Conservation (phyloP, 331 rosid genomes). For the Quercus phellos region DNA sequence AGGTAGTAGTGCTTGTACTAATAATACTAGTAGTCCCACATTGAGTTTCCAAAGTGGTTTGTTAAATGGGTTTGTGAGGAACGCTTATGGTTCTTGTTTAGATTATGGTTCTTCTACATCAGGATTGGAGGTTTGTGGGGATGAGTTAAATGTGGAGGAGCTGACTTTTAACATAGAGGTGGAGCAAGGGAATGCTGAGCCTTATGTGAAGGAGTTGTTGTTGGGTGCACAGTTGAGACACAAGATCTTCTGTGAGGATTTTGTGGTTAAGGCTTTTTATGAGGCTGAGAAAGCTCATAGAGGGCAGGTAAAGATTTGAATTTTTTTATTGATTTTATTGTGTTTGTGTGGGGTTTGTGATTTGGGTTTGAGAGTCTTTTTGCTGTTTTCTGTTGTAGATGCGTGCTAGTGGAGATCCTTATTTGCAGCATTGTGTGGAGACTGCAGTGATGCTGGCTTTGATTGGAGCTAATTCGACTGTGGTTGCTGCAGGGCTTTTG, state of each 20-base stretch:
- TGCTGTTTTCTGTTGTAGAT: conserved; percentile 40
- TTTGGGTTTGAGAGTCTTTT: conserved; percentile 14
- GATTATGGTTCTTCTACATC: conserved; percentile 48
- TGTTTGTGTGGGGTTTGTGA: neutral
- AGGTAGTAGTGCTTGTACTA: conserved; percentile 4
- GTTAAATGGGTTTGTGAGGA: conserved; percentile 74
- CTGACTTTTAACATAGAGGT: conserved; percentile 79
- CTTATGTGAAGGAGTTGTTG: conserved; percentile 75
- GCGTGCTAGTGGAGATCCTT: conserved; percentile 95
- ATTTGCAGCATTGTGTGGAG: conserved; percentile 93
- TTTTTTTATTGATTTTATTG: conserved; percentile 1
- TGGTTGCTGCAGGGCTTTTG: conserved; percentile 96
- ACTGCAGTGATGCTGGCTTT: conserved; percentile 81
- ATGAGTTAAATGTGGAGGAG: conserved; percentile 55
- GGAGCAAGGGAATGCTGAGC: conserved; percentile 46
- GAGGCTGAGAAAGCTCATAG: conserved; percentile 95
- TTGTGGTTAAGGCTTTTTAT: conserved; percentile 80
- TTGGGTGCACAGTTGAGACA: conserved; percentile 69
- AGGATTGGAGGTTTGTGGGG: conserved; percentile 26
- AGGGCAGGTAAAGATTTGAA: conserved; percentile 66
- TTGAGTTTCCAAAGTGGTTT: conserved; percentile 32
- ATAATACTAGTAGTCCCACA: neutral
- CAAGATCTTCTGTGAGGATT: conserved; percentile 74
- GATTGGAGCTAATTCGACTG: conserved; percentile 82
- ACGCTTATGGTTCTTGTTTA: conserved; percentile 65